phyloP scores from a whole-genome alignment of 1,139 yeast genomes.

The Spathaspora sp. region DNA sequence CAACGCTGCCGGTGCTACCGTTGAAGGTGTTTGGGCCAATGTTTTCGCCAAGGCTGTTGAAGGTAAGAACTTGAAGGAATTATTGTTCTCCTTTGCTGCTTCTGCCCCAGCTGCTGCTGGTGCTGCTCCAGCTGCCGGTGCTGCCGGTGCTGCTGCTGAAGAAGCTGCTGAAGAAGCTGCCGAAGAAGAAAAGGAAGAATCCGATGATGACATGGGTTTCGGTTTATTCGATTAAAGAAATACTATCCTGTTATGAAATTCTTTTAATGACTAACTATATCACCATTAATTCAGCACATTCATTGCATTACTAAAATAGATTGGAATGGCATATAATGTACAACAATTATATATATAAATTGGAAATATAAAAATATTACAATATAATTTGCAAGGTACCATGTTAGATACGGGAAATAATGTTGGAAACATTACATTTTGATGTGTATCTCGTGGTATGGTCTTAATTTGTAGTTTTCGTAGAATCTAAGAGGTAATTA shows the following conservation, averaged over 20 bases:
- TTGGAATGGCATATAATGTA: background rate
- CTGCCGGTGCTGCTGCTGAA: constrained; percentile 56
- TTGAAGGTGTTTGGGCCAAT: constrained; percentile 91
- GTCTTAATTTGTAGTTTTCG: too few species aligned
- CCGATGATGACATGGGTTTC: constrained; percentile 81
- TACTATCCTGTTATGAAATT: background rate
- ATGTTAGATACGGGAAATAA: background rate
- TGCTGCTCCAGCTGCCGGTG: constrained; percentile 60
- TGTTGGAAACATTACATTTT: too few species aligned
- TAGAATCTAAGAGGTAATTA: too few species aligned
- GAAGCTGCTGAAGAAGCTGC: constrained; percentile 45
- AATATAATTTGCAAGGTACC: background rate
- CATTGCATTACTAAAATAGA: background rate
- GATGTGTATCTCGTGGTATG: too few species aligned
- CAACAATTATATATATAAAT: background rate
- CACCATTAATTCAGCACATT: background rate
- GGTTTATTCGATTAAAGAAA: constrained; percentile 49
- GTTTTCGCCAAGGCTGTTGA: constrained; percentile 95
- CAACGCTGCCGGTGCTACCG: constrained; percentile 87
- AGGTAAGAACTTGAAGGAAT: constrained; percentile 93
- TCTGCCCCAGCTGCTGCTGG: constrained; percentile 43
- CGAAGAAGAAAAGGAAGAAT: constrained; percentile 71
- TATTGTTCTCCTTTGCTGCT: constrained; percentile 75
- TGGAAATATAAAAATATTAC: background rate
- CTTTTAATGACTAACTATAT: background rate